These are phyloP conservation scores for Wilhelminamyces savonicus DNA, from an alignment of 805 yeast genomes.

Conservation along the genomic window DNA sequence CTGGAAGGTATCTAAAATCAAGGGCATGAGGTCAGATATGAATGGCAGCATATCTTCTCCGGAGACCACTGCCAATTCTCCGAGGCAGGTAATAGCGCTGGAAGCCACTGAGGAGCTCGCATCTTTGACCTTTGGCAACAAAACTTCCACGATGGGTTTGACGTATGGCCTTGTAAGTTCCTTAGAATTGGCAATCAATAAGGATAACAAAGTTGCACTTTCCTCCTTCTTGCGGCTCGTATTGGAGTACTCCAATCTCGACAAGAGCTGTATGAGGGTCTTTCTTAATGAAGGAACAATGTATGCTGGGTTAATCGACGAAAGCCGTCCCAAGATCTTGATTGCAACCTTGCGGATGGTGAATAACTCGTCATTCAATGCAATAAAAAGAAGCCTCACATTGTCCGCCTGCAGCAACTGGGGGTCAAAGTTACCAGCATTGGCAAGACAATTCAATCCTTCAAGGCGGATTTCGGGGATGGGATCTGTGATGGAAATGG, in stretches of 20 bases:
- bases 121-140: slow-evolving; percentile 71
- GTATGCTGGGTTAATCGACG: slow-evolving; percentile 88
- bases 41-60: slow-evolving; percentile 78
- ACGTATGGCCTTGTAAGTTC: slow-evolving; percentile 87
- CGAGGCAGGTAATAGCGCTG: slow-evolving; percentile 78
- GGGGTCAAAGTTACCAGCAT: slow-evolving; percentile 72
- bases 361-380: slow-evolving; percentile 86
- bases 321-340: slow-evolving; percentile 73
- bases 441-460: slow-evolving; percentile 58
- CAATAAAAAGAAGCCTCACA: slow-evolving; percentile 76
- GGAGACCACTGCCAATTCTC: slow-evolving; percentile 82
- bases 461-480: slow-evolving; percentile 78
- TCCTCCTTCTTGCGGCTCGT: slow-evolving; percentile 76
- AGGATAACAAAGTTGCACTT: slow-evolving; percentile 67
- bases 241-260: slow-evolving; percentile 79
- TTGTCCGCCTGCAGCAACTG: slow-evolving; percentile 93
- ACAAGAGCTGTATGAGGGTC: slow-evolving; percentile 75
- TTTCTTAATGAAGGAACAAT: slow-evolving; percentile 90
- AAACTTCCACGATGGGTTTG: slow-evolving; percentile 80
- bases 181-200: slow-evolving; percentile 70
- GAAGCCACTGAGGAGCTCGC: slow-evolving; percentile 77
- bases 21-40: slow-evolving; percentile 75
- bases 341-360: slow-evolving; percentile 75
- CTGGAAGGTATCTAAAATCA: slow-evolving; percentile 79
- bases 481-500: slow-evolving; percentile 85